These are phyloP conservation scores for Acer saccharum DNA, from an alignment of 345 rosid species.

Conservation along the genomic window DNA sequence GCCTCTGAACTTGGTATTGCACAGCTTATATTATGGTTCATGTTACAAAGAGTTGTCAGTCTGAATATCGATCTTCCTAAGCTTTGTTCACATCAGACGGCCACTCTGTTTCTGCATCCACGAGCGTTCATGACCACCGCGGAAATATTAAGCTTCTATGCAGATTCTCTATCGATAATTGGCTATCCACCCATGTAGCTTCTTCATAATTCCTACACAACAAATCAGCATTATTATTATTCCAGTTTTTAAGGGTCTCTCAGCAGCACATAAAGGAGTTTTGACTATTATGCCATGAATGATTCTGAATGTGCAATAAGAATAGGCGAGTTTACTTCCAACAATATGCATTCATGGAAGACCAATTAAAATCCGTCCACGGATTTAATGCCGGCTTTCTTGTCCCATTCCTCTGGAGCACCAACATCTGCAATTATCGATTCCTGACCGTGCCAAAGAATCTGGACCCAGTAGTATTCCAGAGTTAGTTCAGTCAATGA, in stretches of 20 bases:
- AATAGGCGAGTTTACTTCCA: conserved; percentile 34
- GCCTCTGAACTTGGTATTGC: background rate
- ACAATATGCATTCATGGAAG: background rate
- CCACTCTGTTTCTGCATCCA: background rate
- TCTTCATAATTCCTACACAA: background rate
- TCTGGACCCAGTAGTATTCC: conserved; percentile 38
- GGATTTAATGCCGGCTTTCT: conserved; percentile 56
- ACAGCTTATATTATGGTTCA: background rate
- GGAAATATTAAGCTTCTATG: background rate
- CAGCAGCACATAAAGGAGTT: background rate
- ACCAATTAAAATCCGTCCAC: conserved; percentile 36
- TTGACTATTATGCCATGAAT: background rate
- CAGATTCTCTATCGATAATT: background rate
- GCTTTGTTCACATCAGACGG: background rate
- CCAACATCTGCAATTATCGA: conserved; percentile 61
- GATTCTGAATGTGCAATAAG: background rate
- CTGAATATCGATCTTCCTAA: background rate
- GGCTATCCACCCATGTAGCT: background rate
- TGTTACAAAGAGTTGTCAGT: background rate
- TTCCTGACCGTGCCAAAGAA: conserved; percentile 82
- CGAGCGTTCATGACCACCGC: background rate
- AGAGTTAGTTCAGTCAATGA: background rate
- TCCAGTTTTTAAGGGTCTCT: background rate
- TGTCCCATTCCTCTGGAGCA: conserved; percentile 79
- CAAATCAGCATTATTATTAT: background rate